A percentile compares a stretch with the other conserved stretches of the same genome.
Evolutionary conservation across 2,329 filamentous ascomycete genomes (phyloP).

Genomic region (Diaporthe citrichinensis): DNA sequence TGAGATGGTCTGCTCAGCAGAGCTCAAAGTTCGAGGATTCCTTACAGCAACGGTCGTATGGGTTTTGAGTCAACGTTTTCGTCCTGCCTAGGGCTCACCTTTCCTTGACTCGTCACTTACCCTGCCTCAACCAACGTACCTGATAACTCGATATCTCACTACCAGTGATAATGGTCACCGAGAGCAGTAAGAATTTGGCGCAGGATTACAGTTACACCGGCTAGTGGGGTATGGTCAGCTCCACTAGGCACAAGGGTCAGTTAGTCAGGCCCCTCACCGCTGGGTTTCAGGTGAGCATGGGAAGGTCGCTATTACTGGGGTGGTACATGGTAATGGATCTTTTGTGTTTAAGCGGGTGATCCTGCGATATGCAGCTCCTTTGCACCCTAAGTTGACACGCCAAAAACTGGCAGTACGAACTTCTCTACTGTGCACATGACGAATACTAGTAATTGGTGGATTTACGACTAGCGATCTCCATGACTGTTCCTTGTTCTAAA

Average conservation of each 20-base stretch:
- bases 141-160: background rate
- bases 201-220: background rate
- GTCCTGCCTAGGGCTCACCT: background rate
- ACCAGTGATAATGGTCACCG: background rate
- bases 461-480: background rate
- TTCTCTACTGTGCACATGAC: too few species aligned
- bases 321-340: background rate
- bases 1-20: background rate
- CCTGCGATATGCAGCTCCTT: background rate
- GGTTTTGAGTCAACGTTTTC: background rate
- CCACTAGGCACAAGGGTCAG: background rate
- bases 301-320: background rate
- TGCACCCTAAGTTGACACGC: background rate
- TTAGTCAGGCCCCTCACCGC: background rate
- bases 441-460: background rate
- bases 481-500: background rate
- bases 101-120: background rate
- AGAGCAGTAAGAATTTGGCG: background rate
- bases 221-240: background rate
- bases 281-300: background rate
- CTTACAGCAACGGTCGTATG: background rate
- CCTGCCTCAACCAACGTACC: background rate
- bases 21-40: background rate
- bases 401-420: too few species aligned
- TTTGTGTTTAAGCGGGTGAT: background rate